Conservation (phyloP, 2,329 filamentous ascomycete species). For the Fusarium sp. region DNA sequence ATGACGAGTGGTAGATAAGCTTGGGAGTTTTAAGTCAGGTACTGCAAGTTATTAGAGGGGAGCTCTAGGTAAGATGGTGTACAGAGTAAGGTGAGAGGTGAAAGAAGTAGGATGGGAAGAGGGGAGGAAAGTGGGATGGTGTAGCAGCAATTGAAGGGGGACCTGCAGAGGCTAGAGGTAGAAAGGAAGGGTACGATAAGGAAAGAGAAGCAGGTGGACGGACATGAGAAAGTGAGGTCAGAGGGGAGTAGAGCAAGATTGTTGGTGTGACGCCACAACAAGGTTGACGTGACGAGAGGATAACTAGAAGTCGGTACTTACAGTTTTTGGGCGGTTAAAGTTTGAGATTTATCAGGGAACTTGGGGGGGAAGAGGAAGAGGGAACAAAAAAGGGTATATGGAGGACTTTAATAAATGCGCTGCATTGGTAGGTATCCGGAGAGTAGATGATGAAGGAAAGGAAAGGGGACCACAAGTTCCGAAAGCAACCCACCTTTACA, state of each 20-base stretch:
- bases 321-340: slow-evolving; percentile 4
- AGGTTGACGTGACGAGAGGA: not conserved
- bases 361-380: slow-evolving; percentile 1
- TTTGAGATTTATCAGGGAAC: slow-evolving; percentile 13
- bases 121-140: slow-evolving; percentile 33
- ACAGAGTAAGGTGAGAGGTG: slow-evolving; percentile 2
- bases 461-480: slow-evolving; percentile 13
- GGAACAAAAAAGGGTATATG: slow-evolving; percentile 2
- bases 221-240: slow-evolving; percentile 22
- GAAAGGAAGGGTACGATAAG: slow-evolving; percentile 33
- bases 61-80: slow-evolving; percentile 21
- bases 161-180: slow-evolving; percentile 44
- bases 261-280: slow-evolving; percentile 47
- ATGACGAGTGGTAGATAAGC: slow-evolving; percentile 26
- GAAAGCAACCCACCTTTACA: slow-evolving; percentile 36
- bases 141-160: slow-evolving; percentile 38
- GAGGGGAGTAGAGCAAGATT: slow-evolving; percentile 21
- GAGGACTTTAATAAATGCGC: slow-evolving; percentile 25
- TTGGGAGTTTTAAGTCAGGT: slow-evolving; percentile 16
- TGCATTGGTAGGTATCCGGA: slow-evolving; percentile 1
- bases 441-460: too few relatives aligned
- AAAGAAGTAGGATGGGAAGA: slow-evolving; percentile 14
- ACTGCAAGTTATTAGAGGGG: slow-evolving; percentile 10
- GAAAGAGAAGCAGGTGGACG: slow-evolving; percentile 28
- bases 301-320: slow-evolving; percentile 5